Percentiles rank a stretch among this genome's conserved stretches.
Evolutionary conservation across 73 alveolate species (phyloP).

Genomic region (Uronychia setigera): DNA sequence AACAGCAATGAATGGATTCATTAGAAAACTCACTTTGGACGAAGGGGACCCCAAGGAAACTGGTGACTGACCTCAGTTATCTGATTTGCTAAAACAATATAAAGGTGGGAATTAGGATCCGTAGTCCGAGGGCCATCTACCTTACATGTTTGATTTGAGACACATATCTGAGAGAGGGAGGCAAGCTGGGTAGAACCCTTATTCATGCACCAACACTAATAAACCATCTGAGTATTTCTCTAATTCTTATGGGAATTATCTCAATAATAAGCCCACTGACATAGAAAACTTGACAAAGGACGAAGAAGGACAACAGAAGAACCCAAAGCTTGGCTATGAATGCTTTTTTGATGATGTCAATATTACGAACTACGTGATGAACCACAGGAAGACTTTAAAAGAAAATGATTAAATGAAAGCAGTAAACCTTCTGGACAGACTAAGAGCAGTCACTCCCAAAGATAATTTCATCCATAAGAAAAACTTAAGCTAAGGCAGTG

Average conservation of each 20-base stretch:
- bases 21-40: neutral
- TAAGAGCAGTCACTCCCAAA: conserved; percentile 3
- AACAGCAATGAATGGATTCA: neutral
- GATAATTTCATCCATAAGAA: conserved; percentile 8
- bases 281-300: neutral
- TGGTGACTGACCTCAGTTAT: neutral
- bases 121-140: too few relatives aligned
- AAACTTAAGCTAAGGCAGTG: conserved; percentile 1
- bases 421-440: neutral
- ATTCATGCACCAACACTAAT: too few relatives aligned
- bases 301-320: neutral
- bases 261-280: neutral
- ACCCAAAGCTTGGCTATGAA: neutral
- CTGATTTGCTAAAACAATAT: neutral
- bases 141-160: too few relatives aligned
- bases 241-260: neutral
- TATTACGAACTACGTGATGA: neutral
- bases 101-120: too few relatives aligned
- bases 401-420: neutral
- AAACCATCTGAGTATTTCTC: too few relatives aligned
- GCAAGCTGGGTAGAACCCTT: too few relatives aligned
- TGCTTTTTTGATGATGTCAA: neutral
- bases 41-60: neutral
- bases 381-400: neutral
- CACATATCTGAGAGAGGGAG: too few relatives aligned